Evolutionary conservation across 2,329 filamentous ascomycete genomes (phyloP).

Genomic region (Claviceps citrina): DNA sequence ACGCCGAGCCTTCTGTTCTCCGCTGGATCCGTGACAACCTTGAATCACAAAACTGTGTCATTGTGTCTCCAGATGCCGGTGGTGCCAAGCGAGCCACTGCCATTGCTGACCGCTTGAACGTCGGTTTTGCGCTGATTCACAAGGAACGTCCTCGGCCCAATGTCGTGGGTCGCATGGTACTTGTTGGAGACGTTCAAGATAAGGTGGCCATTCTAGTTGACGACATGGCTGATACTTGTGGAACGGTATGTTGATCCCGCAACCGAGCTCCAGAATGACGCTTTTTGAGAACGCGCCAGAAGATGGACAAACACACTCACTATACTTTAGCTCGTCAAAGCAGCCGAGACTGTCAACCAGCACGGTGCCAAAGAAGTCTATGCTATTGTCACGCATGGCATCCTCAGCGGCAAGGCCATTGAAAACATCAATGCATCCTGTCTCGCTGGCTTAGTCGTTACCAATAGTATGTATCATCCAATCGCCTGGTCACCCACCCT

Average conservation of each 20-base stretch:
- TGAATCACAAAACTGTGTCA: slow-evolving; percentile 67
- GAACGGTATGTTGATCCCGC: slow-evolving; percentile 35
- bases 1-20: slow-evolving; percentile 82
- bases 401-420: slow-evolving; percentile 76
- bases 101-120: slow-evolving; percentile 81
- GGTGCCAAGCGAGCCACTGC: slow-evolving; percentile 88
- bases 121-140: slow-evolving; percentile 87
- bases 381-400: slow-evolving; percentile 90
- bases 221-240: slow-evolving; percentile 95
- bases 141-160: slow-evolving; percentile 81
- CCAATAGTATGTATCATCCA: slow-evolving; percentile 55
- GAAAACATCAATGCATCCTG: slow-evolving; percentile 69
- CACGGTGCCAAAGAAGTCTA: slow-evolving; percentile 79
- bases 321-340: slow-evolving; percentile 45
- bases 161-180: slow-evolving; percentile 78
- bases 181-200: slow-evolving; percentile 85
- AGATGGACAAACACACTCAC: background rate
- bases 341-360: slow-evolving; percentile 72
- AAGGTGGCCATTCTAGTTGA: slow-evolving; percentile 93
- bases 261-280: background rate
- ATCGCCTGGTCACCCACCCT: too few species aligned
- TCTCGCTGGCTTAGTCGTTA: slow-evolving; percentile 68
- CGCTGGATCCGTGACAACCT: slow-evolving; percentile 85
- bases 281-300: background rate
- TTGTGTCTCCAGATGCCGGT: slow-evolving; percentile 88